phyloP scores from a whole-genome alignment of 1,284 basidiomycete genomes.

The Sporisorium scitamineum region DNA sequence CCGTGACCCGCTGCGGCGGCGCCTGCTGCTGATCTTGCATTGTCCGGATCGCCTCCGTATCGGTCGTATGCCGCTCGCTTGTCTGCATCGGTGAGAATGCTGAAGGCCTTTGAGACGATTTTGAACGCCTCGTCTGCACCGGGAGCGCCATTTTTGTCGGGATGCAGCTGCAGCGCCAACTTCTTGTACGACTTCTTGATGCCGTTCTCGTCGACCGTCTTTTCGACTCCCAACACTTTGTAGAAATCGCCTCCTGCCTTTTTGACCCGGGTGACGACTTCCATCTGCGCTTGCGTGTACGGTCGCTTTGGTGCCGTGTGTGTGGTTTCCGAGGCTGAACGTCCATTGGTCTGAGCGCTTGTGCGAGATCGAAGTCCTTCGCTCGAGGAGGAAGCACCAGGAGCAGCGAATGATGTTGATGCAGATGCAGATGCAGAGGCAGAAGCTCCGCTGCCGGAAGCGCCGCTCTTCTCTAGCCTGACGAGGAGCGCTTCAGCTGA shows the following conservation, averaged over 20 bases:
- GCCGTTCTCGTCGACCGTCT: slow-evolving; percentile 80
- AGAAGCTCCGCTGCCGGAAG: slow-evolving; percentile 69
- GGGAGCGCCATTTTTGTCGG: slow-evolving; percentile 97
- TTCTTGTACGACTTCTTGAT: slow-evolving; percentile 98
- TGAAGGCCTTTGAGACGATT: slow-evolving; percentile 97
- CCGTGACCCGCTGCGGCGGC: slow-evolving; percentile 59
- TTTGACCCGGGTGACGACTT: slow-evolving; percentile 87
- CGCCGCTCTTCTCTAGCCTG: slow-evolving; percentile 72
- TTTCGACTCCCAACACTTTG: slow-evolving; percentile 86
- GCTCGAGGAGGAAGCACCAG: slow-evolving; percentile 74
- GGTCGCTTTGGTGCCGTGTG: slow-evolving; percentile 75
- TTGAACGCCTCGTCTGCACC: slow-evolving; percentile 99
- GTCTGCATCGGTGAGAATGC: slow-evolving; percentile 90
- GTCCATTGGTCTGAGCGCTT: slow-evolving; percentile 63
- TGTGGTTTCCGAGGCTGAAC: slow-evolving; percentile 68
- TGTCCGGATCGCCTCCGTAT: slow-evolving; percentile 86
- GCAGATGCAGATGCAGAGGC: slow-evolving; percentile 70
- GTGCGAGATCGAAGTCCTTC: slow-evolving; percentile 69
- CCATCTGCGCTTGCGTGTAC: slow-evolving; percentile 86
- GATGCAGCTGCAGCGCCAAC: slow-evolving; percentile 92
- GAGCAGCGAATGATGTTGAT: slow-evolving; percentile 73
- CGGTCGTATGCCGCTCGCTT: slow-evolving; percentile 90
- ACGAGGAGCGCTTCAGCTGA: slow-evolving; percentile 80
- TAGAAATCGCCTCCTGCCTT: slow-evolving; percentile 89
- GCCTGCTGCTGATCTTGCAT: slow-evolving; percentile 79